These are phyloP conservation scores for Fonsecaea monophora DNA, from an alignment of 2,329 filamentous ascomycete species.

Conservation along the genomic window DNA sequence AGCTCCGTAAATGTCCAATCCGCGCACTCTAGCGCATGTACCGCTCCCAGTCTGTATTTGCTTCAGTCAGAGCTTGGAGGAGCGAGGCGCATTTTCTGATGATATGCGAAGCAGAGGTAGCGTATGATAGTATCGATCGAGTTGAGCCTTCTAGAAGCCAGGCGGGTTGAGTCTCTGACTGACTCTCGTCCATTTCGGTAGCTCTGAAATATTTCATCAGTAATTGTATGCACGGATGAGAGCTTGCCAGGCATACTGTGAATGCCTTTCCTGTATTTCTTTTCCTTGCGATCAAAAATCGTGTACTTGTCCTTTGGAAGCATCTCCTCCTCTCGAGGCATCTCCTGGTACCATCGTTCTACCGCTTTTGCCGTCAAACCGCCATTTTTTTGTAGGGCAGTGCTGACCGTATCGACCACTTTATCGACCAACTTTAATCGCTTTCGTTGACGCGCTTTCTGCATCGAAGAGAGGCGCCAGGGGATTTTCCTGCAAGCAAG, in stretches of 20 bases:
- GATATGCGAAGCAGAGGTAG: neutral
- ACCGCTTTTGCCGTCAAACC: slow-evolving; percentile 75
- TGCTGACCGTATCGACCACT: slow-evolving; percentile 82
- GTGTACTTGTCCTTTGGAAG: slow-evolving; percentile 96
- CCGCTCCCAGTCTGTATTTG: neutral
- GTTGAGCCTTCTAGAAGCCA: slow-evolving; percentile 69
- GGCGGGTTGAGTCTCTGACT: slow-evolving; percentile 93
- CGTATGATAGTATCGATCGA: neutral
- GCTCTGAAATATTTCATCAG: slow-evolving; percentile 59
- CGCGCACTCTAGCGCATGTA: neutral
- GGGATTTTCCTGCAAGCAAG: slow-evolving; percentile 78
- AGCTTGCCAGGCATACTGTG: slow-evolving; percentile 74
- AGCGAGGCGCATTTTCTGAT: neutral
- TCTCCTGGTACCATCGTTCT: slow-evolving; percentile 90
- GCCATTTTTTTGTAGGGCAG: slow-evolving; percentile 75
- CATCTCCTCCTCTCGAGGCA: slow-evolving; percentile 97
- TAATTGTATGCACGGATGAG: neutral
- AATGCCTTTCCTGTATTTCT: slow-evolving; percentile 94
- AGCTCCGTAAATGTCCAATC: neutral
- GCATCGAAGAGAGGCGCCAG: slow-evolving; percentile 90
- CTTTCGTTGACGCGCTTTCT: slow-evolving; percentile 85
- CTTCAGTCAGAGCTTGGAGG: neutral
- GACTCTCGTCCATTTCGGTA: slow-evolving; percentile 93
- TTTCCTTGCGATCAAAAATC: slow-evolving; percentile 94
- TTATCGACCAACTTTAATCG: slow-evolving; percentile 84